Conservation (phyloP, 345 rosid genomes). For the Bretschneidera sinensis region DNA sequence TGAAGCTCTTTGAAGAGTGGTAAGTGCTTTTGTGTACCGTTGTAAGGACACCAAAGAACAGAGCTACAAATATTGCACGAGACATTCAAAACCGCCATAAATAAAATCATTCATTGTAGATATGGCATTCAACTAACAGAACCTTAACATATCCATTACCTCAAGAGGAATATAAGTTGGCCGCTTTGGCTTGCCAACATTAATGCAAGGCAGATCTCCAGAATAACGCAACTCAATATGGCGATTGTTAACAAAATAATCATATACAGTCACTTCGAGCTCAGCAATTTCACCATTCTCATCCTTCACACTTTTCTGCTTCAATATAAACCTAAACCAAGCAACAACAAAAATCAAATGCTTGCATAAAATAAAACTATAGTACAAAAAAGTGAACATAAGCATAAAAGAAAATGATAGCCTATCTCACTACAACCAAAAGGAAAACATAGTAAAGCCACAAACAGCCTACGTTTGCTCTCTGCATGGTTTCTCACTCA, state of each 20-base stretch:
- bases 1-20: constrained; percentile 63
- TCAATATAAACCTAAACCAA: constrained; percentile 55
- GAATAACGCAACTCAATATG: constrained; percentile 55
- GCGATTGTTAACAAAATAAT: constrained; percentile 61
- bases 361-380: too few relatives aligned
- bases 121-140: not conserved
- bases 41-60: constrained; percentile 75
- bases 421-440: too few relatives aligned
- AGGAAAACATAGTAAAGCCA: not conserved
- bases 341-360: not conserved
- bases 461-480: constrained; percentile 34
- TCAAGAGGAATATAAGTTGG: constrained; percentile 81
- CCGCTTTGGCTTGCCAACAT: constrained; percentile 89
- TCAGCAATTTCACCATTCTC: constrained; percentile 41
- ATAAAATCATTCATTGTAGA: not conserved
- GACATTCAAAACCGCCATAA: too few relatives aligned
- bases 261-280: constrained; percentile 54
- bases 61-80: constrained; percentile 36
- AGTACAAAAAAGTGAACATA: too few relatives aligned
- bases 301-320: constrained; percentile 30
- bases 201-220: constrained; percentile 71
- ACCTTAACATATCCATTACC: constrained; percentile 28
- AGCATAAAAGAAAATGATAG: too few relatives aligned
- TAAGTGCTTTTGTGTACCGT: constrained; percentile 83
- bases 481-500: constrained; percentile 55